Conservation (phyloP, 805 yeast genomes). For the Lachancea waltii region DNA sequence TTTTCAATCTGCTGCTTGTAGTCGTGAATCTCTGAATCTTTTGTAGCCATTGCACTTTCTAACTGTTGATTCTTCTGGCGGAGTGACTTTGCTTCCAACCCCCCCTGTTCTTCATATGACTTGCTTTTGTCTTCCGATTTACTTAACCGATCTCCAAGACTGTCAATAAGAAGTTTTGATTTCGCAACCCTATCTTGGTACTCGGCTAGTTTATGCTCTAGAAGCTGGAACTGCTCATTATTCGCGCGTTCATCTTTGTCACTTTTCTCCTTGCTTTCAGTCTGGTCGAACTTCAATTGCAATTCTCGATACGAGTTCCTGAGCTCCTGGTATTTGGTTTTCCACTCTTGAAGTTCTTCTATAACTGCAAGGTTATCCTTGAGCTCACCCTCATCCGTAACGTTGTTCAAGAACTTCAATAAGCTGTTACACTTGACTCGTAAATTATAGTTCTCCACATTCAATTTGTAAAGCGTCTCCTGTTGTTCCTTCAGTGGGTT, state of each 20-base stretch:
- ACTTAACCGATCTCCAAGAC: slow-evolving; percentile 5
- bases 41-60: slow-evolving; percentile 11
- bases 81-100: slow-evolving; percentile 8
- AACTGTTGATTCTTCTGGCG: slow-evolving; percentile 13
- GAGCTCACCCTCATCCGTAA: slow-evolving; percentile 23
- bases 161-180: slow-evolving; percentile 11
- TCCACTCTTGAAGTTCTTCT: slow-evolving; percentile 23
- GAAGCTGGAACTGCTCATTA: background rate
- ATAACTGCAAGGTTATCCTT: slow-evolving; percentile 18
- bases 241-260: slow-evolving; percentile 3
- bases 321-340: slow-evolving; percentile 12
- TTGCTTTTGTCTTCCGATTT: slow-evolving; percentile 3
- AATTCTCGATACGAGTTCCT: slow-evolving; percentile 14
- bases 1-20: no score
- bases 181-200: slow-evolving; percentile 4
- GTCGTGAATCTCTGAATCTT: no score
- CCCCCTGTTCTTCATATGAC: slow-evolving; percentile 10
- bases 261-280: slow-evolving; percentile 8
- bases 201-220: slow-evolving; percentile 1
- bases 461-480: slow-evolving; percentile 19
- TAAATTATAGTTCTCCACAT: slow-evolving; percentile 25
- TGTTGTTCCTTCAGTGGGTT: slow-evolving; percentile 32
- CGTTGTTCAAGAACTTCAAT: slow-evolving; percentile 25
- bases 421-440: slow-evolving; percentile 27
- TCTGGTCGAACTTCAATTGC: slow-evolving; percentile 13